Conservation (phyloP, 208 protist species). For the Naegleria fowleri region DNA sequence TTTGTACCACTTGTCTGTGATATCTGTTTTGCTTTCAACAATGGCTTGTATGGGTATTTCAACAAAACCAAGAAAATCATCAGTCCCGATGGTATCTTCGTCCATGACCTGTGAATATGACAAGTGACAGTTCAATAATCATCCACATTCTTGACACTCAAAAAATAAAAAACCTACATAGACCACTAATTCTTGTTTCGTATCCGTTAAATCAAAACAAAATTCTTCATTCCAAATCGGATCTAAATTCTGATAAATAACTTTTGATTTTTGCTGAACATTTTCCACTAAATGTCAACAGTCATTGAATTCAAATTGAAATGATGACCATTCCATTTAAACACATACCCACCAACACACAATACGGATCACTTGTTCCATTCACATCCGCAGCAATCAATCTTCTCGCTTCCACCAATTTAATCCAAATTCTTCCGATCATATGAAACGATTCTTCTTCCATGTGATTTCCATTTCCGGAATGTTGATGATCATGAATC, state of each 20-base stretch:
- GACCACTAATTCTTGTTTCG: neutral
- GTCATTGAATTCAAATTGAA: neutral
- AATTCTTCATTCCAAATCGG: slow-evolving; percentile 13
- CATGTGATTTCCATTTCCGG: no score
- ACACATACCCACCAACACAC: neutral
- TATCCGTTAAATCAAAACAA: neutral
- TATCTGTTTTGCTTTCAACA: neutral
- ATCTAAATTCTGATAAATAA: neutral
- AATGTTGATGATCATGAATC: neutral
- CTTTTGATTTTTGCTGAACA: neutral
- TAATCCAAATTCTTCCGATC: neutral
- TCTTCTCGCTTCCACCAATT: neutral
- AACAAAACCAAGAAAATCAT: slow-evolving; percentile 1
- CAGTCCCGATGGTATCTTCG: neutral
- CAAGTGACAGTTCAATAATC: no score
- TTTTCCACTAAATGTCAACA: neutral
- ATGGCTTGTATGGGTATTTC: neutral
- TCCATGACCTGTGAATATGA: neutral
- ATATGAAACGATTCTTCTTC: neutral
- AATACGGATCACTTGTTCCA: neutral
- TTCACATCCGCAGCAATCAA: neutral
- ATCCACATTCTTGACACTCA: no score
- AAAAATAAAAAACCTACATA: neutral
- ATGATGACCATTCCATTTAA: no score
- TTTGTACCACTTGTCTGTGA: neutral